Base-by-base conservation (phyloP, 495 filamentous ascomycete species). In the Neurospora cerealis region DNA sequence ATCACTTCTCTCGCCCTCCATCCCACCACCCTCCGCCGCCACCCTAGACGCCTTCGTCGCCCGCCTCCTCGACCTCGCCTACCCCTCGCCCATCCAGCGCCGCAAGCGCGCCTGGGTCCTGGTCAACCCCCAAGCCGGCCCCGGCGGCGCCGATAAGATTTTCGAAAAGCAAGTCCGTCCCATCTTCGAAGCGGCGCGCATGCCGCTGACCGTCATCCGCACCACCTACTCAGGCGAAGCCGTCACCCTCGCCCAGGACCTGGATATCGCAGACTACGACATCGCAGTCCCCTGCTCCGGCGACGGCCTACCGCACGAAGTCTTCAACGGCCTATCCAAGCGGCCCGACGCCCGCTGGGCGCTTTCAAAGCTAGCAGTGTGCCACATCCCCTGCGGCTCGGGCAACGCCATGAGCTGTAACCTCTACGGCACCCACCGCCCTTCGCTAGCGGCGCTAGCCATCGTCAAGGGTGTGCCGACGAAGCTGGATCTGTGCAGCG, bases 361-460 rank as follows among this genome's bases (percentile, higher is more conserved):
- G 0, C 80, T 99, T 75, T 83, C 84, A 5, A 92, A 91, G 76
- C 80, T 97, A n/a, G 93, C 96, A 10, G 89, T 99, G 11, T 89
- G 91, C n/a, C 89, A 97, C 78, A 85, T 99, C 10, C 96, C 96
- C 10, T 96, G 95, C 78, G 96, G 96, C 8, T 93, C 92, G 66
- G 96, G 95, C 4, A 99, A 99, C 80, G 95, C 93, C 34, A 91
- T 98, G 93, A 92, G 91, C 66, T 92, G 91, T 85, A 98, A 97
- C 77, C 83, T 96, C 41, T 92, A 92, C 71, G 96, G 95, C 3
- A 96, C 93, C 2, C 88, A 90, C 41, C 91, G 89, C 75, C 88
- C 92, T 13, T 92, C 89, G 70, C 78, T 93, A 70, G 93, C 94
- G 4, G 92, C 95, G 10, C 80, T 99, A 74, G 88, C 88, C 5